Percentiles rank a stretch among this genome's conserved stretches.
Evolutionary conservation across 2,329 filamentous ascomycete genomes (phyloP).

Genomic region (Claviceps humidiphila): DNA sequence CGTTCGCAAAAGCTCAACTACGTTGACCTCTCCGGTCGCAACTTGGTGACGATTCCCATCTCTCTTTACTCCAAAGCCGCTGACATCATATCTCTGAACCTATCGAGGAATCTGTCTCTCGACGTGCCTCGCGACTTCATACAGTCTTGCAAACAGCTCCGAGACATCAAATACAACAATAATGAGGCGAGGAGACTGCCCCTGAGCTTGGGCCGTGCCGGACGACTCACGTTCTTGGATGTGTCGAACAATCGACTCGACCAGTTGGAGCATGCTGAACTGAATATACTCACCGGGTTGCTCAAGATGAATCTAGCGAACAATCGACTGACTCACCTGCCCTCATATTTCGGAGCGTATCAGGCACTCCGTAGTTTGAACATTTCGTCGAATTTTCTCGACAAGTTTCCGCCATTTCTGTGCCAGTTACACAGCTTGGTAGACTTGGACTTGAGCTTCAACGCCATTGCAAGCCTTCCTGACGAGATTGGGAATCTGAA

Average conservation of each 20-base stretch:
- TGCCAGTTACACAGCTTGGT: slow-evolving; percentile 72
- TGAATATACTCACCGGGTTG: slow-evolving; percentile 61
- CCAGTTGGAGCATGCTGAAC: slow-evolving; percentile 70
- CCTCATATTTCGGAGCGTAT: slow-evolving; percentile 72
- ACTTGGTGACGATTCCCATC: slow-evolving; percentile 89
- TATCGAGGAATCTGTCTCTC: slow-evolving; percentile 82
- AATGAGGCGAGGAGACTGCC: slow-evolving; percentile 85
- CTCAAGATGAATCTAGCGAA: slow-evolving; percentile 89
- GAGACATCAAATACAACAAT: slow-evolving; percentile 91
- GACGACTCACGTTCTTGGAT: slow-evolving; percentile 74
- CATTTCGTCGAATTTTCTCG: slow-evolving; percentile 84
- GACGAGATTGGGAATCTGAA: slow-evolving; percentile 64
- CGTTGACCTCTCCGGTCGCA: slow-evolving; percentile 79
- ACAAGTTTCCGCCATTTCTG: slow-evolving; percentile 72
- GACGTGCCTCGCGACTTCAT: slow-evolving; percentile 95
- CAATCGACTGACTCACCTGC: slow-evolving; percentile 70
- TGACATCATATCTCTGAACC: slow-evolving; percentile 88
- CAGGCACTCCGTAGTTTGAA: slow-evolving; percentile 70
- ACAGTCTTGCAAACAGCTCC: slow-evolving; percentile 76
- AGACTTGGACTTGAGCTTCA: slow-evolving; percentile 95
- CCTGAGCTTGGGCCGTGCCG: slow-evolving; percentile 68
- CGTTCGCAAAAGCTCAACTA: slow-evolving; percentile 87
- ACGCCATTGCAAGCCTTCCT: slow-evolving; percentile 67
- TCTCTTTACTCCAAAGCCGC: slow-evolving; percentile 79
- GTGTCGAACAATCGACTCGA: slow-evolving; percentile 91